Evolutionary conservation across 1,284 basidiomycete genomes (phyloP).

Genomic region (Mycosarcoma maydis): DNA sequence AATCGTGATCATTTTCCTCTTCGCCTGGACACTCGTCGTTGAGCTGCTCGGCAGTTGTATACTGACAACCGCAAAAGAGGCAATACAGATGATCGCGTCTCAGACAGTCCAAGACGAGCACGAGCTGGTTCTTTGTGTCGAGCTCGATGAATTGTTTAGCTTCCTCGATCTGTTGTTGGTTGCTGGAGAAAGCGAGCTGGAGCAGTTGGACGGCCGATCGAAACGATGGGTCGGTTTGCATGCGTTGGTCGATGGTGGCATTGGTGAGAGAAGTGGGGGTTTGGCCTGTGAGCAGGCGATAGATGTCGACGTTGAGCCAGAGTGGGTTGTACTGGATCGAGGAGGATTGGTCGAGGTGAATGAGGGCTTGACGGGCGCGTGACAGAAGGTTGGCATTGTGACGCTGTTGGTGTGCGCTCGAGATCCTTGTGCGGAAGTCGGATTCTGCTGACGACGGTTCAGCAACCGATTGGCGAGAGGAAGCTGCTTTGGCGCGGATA

Average conservation of each 20-base stretch:
- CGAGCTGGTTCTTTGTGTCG: conserved; percentile 24
- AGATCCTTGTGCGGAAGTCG: conserved; percentile 34
- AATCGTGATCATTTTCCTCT: conserved; percentile 49
- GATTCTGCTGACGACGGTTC: neutral
- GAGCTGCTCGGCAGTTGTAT: conserved; percentile 14
- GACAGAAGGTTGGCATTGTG: conserved; percentile 32
- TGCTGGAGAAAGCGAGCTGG: conserved; percentile 16
- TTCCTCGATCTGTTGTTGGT: conserved; percentile 6
- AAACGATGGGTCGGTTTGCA: conserved; percentile 18
- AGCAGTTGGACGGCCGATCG: conserved; percentile 26
- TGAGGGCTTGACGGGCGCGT: conserved; percentile 36
- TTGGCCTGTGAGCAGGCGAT: conserved; percentile 19
- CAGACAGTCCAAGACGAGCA: conserved; percentile 25
- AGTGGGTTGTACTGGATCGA: conserved; percentile 41
- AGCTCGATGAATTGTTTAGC: conserved; percentile 19
- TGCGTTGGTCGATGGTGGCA: conserved; percentile 21
- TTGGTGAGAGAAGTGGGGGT: neutral
- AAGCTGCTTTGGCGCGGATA: conserved; percentile 7
- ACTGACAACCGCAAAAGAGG: conserved; percentile 50
- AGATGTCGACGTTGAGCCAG: conserved; percentile 43
- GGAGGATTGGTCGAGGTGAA: conserved; percentile 28
- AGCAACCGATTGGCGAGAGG: neutral
- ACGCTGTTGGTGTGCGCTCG: conserved; percentile 17
- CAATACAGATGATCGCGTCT: conserved; percentile 33
- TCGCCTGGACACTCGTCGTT: conserved; percentile 37